phyloP scores from a whole-genome alignment of 345 rosid genomes.

The Camelina hispida region DNA sequence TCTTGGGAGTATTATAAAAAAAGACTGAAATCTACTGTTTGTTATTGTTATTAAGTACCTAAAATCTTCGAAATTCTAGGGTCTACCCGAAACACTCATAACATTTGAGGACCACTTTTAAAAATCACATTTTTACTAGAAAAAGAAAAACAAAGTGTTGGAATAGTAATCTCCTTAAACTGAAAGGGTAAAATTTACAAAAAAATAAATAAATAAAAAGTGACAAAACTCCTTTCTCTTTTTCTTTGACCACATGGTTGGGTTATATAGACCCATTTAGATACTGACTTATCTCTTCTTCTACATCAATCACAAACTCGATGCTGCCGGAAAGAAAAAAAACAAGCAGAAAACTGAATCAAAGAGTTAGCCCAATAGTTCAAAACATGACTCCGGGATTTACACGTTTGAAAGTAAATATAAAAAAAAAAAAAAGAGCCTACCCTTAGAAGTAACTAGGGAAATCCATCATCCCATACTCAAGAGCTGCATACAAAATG shows the following conservation, averaged over 20 bases:
- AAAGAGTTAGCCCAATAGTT: not conserved
- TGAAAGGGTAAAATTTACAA: too few species aligned
- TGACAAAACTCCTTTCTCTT: not conserved
- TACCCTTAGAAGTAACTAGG: slow-evolving; percentile 43
- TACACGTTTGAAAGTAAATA: not conserved
- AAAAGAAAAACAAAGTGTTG: too few species aligned
- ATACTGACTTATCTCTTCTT: slow-evolving; percentile 19
- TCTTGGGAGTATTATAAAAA: too few species aligned
- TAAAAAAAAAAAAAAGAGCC: not conserved
- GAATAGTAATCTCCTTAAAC: too few species aligned
- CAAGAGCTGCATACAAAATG: slow-evolving; percentile 39
- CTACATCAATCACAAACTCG: slow-evolving; percentile 17
- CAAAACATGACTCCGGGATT: not conserved
- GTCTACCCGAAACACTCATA: too few species aligned
- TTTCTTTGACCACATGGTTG: slow-evolving; percentile 4
- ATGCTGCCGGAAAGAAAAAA: not conserved
- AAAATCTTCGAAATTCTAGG: too few species aligned
- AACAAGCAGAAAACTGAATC: not conserved
- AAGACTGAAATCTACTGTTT: too few species aligned
- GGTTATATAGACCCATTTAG: slow-evolving; percentile 2
- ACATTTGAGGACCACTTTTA: too few species aligned
- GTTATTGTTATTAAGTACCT: too few species aligned
- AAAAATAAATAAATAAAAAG: too few species aligned
- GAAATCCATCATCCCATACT: slow-evolving; percentile 44
- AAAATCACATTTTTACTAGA: too few species aligned